Percentiles rank a stretch among this genome's conserved stretches.
Conservation (phyloP, 2,329 filamentous ascomycete genomes). For the Aspergillus glaucus region DNA sequence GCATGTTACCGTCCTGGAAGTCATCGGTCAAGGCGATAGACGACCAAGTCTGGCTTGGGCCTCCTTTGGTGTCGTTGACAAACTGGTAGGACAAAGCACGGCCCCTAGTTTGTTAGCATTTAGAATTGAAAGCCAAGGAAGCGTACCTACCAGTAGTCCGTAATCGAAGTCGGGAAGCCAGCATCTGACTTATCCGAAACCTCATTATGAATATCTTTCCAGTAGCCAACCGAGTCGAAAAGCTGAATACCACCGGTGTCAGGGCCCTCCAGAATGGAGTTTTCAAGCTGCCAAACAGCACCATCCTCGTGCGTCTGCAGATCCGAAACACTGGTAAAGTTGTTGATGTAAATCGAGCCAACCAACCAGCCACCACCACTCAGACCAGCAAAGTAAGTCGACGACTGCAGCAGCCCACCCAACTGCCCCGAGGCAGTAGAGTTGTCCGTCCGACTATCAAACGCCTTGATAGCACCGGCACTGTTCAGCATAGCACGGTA, state of each 20-base stretch:
- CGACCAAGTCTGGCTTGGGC: conserved; percentile 71
- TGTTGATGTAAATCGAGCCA: conserved; percentile 71
- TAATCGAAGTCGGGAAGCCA: conserved; percentile 65
- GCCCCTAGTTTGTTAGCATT: conserved; percentile 39
- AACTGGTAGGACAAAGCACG: conserved; percentile 77
- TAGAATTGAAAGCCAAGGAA: not conserved
- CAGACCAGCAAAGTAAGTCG: conserved; percentile 75
- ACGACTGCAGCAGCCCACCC: conserved; percentile 72
- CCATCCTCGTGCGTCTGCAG: conserved; percentile 20
- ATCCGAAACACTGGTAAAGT: conserved; percentile 63
- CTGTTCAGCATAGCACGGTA: conserved; percentile 84
- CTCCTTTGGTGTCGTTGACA: conserved; percentile 67
- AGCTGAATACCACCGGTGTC: conserved; percentile 33
- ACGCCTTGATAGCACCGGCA: conserved; percentile 74
- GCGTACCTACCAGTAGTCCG: conserved; percentile 67
- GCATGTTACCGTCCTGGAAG: conserved; percentile 56
- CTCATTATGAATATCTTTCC: conserved; percentile 50
- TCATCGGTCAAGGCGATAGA: conserved; percentile 58
- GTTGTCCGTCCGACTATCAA: conserved; percentile 64
- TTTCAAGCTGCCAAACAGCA: conserved; percentile 24
- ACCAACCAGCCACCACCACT: conserved; percentile 83
- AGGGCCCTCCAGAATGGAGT: conserved; percentile 45
- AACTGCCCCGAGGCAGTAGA: conserved; percentile 61
- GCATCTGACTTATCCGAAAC: conserved; percentile 58
- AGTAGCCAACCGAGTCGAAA: conserved; percentile 55